Evolutionary conservation across 2,329 filamentous ascomycete species (phyloP), one percentile per base, ranked within the genome.

Genomic region (Fusarium clavum): DNA sequence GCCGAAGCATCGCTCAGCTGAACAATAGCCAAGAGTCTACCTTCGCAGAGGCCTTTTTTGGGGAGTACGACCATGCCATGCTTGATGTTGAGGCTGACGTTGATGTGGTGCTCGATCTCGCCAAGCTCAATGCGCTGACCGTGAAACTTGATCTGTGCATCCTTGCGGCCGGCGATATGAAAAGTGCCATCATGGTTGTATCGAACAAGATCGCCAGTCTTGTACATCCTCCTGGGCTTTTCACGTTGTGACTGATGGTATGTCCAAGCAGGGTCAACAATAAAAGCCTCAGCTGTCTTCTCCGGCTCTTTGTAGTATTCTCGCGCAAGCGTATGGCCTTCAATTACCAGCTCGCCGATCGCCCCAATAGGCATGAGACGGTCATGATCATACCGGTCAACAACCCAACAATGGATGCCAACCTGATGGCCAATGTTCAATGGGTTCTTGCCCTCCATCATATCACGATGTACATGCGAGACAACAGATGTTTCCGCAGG

Each of bases 261-360:
- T 3, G 52, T 27, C 72, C 72, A 74, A 3, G 8, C 8, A 6
- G 70, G 72, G 20, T 72, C 58, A 6, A 55, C 41, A 16, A 79
- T 73, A 12, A 79, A 79, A 0, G 73, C 72, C 9, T 71, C n/a
- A 57, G 74, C 47, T 77, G 83, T 80, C 52, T 67, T 72, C 9
- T 75, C 61, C 5, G 74, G 55, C 7, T 79, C 76, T 52, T 85
- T 83, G 25, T 86, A 76, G 62, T 88, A 88, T 41, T 84, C 84
- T 18, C 82, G 77, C 18, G 83, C 84, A 12, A 88, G 81, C 1
- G 81, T 81, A 46, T 66, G 52, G 14, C 72, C 58, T 47, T 81
- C 81, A 11, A 84, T 73, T 5, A 80, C 60, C 4, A 83, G 58
- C 67, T 83, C 81, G 0, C 79, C 79, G 1, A 77, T 54, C 0